Conservation (phyloP, 2,329 filamentous ascomycete genomes). For the Pestalotiopsis sp. region DNA sequence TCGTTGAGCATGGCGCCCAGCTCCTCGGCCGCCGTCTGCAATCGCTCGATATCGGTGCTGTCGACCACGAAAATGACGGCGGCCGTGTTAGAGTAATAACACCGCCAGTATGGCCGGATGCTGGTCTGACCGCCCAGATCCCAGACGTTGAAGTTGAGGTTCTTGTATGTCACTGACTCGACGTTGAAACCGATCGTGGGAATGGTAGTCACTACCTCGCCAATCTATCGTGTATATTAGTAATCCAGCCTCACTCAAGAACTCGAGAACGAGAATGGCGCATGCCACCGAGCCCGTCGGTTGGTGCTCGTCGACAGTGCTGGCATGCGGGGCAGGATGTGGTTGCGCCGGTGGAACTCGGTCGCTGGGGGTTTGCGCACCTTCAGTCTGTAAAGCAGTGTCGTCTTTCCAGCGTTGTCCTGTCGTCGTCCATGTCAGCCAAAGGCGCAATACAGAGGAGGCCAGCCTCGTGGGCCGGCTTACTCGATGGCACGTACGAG, state of each 20-base stretch:
- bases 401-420: constrained; percentile 99
- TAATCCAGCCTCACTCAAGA: neutral
- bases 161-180: constrained; percentile 97
- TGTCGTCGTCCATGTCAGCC: constrained; percentile 37
- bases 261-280: neutral
- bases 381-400: constrained; percentile 93
- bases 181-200: constrained; percentile 99
- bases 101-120: constrained; percentile 98
- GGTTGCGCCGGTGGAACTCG: neutral
- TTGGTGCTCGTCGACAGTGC: neutral
- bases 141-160: constrained; percentile 99
- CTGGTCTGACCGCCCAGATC: constrained; percentile 98
- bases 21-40: constrained; percentile 92
- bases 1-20: constrained; percentile 94
- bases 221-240: constrained; percentile 65
- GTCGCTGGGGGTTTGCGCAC: constrained; percentile 43
- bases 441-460: constrained; percentile 9
- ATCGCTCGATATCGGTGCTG: constrained; percentile 93
- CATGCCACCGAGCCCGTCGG: no score
- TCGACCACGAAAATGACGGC: constrained; percentile 99
- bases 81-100: constrained; percentile 98
- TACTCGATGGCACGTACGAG: constrained; percentile 64
- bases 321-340: neutral
- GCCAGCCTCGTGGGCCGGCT: neutral
- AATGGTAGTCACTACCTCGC: constrained; percentile 98